A percentile compares a stretch with the other conserved stretches of the same genome.
phyloP scores from a whole-genome alignment of 257 asterid genomes.

The Nicotiana otophora region DNA sequence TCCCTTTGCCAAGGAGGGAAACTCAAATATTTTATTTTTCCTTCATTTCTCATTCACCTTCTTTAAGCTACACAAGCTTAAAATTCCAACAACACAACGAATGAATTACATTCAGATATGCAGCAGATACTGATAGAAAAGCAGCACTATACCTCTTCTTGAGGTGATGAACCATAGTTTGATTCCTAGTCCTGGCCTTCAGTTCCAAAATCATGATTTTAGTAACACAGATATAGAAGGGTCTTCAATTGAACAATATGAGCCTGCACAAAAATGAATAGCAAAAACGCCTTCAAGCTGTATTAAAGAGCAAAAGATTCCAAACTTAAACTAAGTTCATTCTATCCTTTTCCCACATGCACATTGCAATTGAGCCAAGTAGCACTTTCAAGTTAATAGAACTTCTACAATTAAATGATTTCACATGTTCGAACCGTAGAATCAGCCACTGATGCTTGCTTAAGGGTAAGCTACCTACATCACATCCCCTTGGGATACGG shows the following conservation, averaged over 20 bases:
- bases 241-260: neutral
- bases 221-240: neutral
- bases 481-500: too few species aligned
- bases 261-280: conserved; percentile 1
- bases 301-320: neutral
- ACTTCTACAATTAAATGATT: neutral
- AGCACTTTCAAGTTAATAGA: neutral
- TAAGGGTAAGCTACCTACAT: too few species aligned
- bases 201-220: conserved; percentile 77
- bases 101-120: neutral
- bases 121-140: neutral
- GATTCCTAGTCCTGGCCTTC: conserved; percentile 53
- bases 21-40: too few species aligned
- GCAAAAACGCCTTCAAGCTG: neutral
- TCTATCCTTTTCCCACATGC: neutral
- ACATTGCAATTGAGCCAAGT: neutral
- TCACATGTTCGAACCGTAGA: neutral
- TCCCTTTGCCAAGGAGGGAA: too few species aligned
- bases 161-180: conserved; percentile 54
- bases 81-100: neutral
- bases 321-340: neutral
- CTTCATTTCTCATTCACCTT: too few species aligned
- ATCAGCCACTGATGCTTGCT: too few species aligned
- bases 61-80: too few species aligned
- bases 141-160: conserved; percentile 35